These are phyloP conservation scores for Podospora appendiculata DNA, from an alignment of 495 filamentous ascomycete species.

Conservation along the genomic window DNA sequence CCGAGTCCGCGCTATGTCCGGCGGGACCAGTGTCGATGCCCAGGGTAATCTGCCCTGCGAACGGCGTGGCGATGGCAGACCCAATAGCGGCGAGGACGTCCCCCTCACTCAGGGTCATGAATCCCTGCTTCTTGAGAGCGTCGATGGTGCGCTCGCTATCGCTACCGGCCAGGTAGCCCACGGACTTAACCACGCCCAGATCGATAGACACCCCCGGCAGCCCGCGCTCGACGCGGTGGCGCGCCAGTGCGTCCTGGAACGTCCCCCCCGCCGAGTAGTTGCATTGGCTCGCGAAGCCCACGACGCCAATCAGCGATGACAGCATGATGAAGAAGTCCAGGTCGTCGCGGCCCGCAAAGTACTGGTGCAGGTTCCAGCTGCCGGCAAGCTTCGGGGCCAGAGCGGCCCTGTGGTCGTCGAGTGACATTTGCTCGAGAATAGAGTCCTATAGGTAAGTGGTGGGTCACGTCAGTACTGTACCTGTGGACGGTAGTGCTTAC, in stretches of 20 bases:
- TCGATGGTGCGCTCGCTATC: constrained; percentile 12
- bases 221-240: constrained; percentile 12
- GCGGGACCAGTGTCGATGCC: constrained; percentile 19
- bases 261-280: constrained; percentile 44
- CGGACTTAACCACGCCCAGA: constrained; percentile 34
- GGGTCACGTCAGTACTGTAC: not conserved
- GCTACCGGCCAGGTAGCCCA: constrained; percentile 24
- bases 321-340: constrained; percentile 51
- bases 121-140: constrained; percentile 13
- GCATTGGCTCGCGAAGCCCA: constrained; percentile 34
- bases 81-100: constrained; percentile 17
- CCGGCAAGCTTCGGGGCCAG: constrained; percentile 43
- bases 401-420: constrained; percentile 30
- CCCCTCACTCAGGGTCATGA: constrained; percentile 10
- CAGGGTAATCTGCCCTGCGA: constrained; percentile 10
- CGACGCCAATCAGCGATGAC: constrained; percentile 36
- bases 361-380: constrained; percentile 41
- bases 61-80: constrained; percentile 15
- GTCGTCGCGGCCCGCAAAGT: constrained; percentile 11
- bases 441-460: constrained; percentile 24
- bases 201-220: constrained; percentile 37
- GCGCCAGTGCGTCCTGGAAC: constrained; percentile 22
- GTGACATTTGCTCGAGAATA: constrained; percentile 39
- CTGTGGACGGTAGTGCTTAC: too few species aligned
- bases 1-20: not conserved